Conservation (phyloP, 192 early-diverging fungal species). For the Chytriomyces confervae region DNA sequence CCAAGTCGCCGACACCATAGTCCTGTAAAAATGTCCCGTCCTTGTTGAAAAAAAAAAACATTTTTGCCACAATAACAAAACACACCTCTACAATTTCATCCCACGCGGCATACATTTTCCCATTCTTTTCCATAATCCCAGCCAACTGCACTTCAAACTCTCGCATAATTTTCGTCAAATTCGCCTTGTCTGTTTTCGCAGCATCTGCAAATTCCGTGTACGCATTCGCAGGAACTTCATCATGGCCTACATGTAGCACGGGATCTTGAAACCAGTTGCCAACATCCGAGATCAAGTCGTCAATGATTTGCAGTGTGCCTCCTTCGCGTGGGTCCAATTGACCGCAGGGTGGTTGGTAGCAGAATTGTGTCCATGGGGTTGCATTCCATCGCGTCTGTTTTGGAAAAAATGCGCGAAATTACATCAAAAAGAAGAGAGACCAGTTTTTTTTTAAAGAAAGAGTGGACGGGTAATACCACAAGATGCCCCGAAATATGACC, state of each 20-base stretch:
- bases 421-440: too few relatives aligned
- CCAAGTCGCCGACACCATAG: not conserved
- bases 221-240: slow-evolving; percentile 1
- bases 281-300: slow-evolving; percentile 71
- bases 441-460: not conserved
- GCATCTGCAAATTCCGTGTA: slow-evolving; percentile 4
- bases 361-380: slow-evolving; percentile 62
- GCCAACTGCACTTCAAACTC: not conserved
- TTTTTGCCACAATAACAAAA: slow-evolving; percentile 61
- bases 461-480: slow-evolving; percentile 13
- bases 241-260: slow-evolving; percentile 68
- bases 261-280: slow-evolving; percentile 69
- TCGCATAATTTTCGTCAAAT: slow-evolving; percentile 4
- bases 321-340: slow-evolving; percentile 67
- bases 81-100: slow-evolving; percentile 74
- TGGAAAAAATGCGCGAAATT: not conserved
- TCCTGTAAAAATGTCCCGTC: not conserved
- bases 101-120: slow-evolving; percentile 54
- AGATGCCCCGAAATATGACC: slow-evolving; percentile 7
- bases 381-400: slow-evolving; percentile 53
- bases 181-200: not conserved
- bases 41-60: not conserved
- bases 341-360: slow-evolving; percentile 73
- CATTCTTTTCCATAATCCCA: slow-evolving; percentile 4
- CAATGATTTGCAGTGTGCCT: slow-evolving; percentile 67